phyloP scores from a whole-genome alignment of 1,139 yeast genomes.

The Suhomyces terraborum region DNA sequence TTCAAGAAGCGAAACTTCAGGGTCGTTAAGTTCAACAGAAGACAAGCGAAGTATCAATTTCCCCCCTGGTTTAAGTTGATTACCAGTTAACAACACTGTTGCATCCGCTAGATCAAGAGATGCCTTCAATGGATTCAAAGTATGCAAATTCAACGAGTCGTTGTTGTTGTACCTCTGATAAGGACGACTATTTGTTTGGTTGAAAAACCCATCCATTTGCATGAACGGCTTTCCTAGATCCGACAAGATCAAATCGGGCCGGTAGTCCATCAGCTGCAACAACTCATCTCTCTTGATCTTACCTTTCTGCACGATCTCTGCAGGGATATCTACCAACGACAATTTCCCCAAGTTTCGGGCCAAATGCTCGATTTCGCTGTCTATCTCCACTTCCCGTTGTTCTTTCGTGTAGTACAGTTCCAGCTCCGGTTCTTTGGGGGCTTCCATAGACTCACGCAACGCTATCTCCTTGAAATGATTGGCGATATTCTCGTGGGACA shows the following conservation, averaged over 20 bases:
- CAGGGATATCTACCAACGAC: conserved; percentile 17
- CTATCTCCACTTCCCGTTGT: conserved; percentile 24
- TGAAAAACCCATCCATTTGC: conserved; percentile 65
- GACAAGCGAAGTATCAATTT: conserved; percentile 71
- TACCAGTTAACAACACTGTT: conserved; percentile 73
- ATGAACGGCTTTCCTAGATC: conserved; percentile 83
- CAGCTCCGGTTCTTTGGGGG: conserved; percentile 14
- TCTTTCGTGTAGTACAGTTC: conserved; percentile 34
- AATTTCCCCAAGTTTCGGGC: conserved; percentile 19
- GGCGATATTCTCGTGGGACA: conserved; percentile 62
- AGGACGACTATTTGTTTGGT: conserved; percentile 77
- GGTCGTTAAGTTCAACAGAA: conserved; percentile 51
- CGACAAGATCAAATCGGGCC: conserved; percentile 67
- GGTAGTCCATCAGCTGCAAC: conserved; percentile 21
- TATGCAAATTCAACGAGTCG: conserved; percentile 29
- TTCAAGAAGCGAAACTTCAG: conserved; percentile 62
- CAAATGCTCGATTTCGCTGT: conserved; percentile 23
- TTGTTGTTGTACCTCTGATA: conserved; percentile 39
- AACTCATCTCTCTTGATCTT: conserved; percentile 13
- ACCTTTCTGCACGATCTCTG: conserved; percentile 14
- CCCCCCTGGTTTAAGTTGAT: conserved; percentile 69
- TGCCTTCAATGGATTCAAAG: conserved; percentile 30
- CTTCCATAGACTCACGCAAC: conserved; percentile 16
- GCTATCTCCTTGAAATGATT: conserved; percentile 54
- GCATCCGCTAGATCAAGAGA: conserved; percentile 83